These are phyloP conservation scores for Agrostemma githago DNA, from an alignment of 148 eudicot species.

Conservation along the genomic window DNA sequence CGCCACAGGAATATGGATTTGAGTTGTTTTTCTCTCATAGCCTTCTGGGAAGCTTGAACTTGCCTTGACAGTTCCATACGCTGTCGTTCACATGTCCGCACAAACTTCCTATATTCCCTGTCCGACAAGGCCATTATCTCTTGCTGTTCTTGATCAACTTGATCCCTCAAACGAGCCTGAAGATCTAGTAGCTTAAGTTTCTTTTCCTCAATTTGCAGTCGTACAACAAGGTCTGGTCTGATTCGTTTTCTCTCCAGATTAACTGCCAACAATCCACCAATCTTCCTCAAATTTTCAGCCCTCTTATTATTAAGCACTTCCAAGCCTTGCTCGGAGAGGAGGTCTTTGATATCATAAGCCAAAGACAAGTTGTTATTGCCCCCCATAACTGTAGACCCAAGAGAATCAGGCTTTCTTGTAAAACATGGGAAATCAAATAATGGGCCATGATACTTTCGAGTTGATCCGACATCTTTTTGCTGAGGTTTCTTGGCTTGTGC, in stretches of 20 bases:
- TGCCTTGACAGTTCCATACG: constrained; percentile 84
- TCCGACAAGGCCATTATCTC: constrained; percentile 97
- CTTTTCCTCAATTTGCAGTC: constrained; percentile 89
- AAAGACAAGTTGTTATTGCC: constrained; percentile 61
- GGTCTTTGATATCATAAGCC: constrained; percentile 85
- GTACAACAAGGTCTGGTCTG: constrained; percentile 79
- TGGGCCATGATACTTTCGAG: constrained; percentile 94
- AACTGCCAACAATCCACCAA: constrained; percentile 59
- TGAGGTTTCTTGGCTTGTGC: constrained; percentile 62
- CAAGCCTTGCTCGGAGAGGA: constrained; percentile 64
- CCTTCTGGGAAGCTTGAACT: constrained; percentile 84
- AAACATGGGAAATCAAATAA: constrained; percentile 95
- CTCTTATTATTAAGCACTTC: constrained; percentile 67
- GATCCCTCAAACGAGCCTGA: constrained; percentile 80
- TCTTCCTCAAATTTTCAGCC: constrained; percentile 67
- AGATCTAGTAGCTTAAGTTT: constrained; percentile 71
- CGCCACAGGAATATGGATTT: constrained; percentile 94
- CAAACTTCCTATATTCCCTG: constrained; percentile 91
- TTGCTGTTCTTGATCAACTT: constrained; percentile 90
- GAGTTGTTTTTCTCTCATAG: constrained; percentile 87
- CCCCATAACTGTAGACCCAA: constrained; percentile 58
- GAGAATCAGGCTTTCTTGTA: constrained; percentile 77
- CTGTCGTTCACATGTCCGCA: constrained; percentile 89
- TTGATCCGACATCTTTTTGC: constrained; percentile 55
- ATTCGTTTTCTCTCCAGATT: constrained; percentile 91